Evolutionary conservation across 352 stramenopile species (phyloP).

Genomic region (Globisporangium yorkense): DNA sequence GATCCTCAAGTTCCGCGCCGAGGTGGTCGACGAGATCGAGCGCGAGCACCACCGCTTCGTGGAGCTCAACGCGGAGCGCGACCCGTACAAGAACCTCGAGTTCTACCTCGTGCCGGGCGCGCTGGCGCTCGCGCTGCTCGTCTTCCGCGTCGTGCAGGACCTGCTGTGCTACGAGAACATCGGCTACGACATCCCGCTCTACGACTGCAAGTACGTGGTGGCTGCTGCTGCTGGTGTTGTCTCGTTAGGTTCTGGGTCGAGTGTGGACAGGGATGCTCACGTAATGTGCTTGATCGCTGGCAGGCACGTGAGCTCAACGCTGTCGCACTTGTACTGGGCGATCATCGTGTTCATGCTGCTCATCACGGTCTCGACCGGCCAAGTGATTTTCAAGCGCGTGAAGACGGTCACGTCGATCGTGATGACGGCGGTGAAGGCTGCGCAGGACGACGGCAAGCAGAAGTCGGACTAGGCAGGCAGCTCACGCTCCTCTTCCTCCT

Average conservation of each 20-base stretch:
- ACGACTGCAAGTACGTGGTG: constrained; percentile 86
- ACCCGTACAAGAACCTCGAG: constrained; percentile 93
- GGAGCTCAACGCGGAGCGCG: constrained; percentile 93
- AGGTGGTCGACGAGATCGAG: constrained; percentile 86
- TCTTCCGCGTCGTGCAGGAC: constrained; percentile 86
- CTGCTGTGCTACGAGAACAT: constrained; percentile 82
- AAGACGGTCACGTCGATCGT: constrained; percentile 70
- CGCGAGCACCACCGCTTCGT: constrained; percentile 88
- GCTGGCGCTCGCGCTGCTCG: constrained; percentile 84
- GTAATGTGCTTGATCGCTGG: neutral
- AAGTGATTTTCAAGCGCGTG: constrained; percentile 83
- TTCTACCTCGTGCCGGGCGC: constrained; percentile 92
- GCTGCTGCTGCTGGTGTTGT: neutral
- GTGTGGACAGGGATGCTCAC: too few relatives aligned
- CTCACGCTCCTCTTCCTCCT: neutral
- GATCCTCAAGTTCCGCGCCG: constrained; percentile 85
- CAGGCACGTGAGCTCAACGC: constrained; percentile 81
- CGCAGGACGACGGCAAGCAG: constrained; percentile 35
- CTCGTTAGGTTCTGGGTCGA: neutral
- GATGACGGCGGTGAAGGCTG: constrained; percentile 53
- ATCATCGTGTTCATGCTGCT: constrained; percentile 86
- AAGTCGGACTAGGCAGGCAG: constrained; percentile 49
- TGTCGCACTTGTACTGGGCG: constrained; percentile 84
- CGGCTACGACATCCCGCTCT: constrained; percentile 82
- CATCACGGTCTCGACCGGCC: constrained; percentile 75